Base-by-base conservation (phyloP, 371 early-diverging fungal genomes). In the Lichtheimia corymbifera region DNA sequence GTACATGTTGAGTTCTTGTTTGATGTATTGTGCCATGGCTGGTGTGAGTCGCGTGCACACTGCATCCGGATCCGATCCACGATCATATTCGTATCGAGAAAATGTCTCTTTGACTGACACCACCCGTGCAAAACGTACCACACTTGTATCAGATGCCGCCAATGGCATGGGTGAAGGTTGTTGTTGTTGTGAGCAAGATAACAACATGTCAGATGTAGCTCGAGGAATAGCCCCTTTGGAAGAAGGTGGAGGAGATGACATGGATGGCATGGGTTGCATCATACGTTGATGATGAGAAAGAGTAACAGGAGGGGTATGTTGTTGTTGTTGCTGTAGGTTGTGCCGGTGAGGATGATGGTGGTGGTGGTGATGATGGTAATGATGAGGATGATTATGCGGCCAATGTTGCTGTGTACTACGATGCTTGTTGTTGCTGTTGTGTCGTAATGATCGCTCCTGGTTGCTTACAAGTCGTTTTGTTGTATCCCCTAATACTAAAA, bases 1-100 rank as follows among this genome's bases (percentile, higher is more conserved):
- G 75, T 80, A 91, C 40, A 80, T 65, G 64, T 91, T 91, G 58
- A 91, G 66, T 67, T 91, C 91, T 54, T 82, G 68, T 58, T 90
- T 90, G 68, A 91, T 91, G 53, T 73, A 72, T 53, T 80, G 76
- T 11, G 89, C 89, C 49, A 85, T 71, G 4, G 70, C 67, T 0
- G 88, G 67, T 2, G 88, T 88, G 9, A 91, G 64, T 27, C 79
- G 72, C n/a, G 70, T 71, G 42, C 84, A 84, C 2, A 78, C 77
- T 22, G 83, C 75, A 24, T 83, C 68, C 3, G 83, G 75, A 65
- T 87, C 84, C 15, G 88, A 86, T 14, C 77, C 72, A 9, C 91
- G 83, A 58, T 91, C 91, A 59, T 91, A 91, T 40, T 88, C 84
- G 7, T 74, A 77, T 15, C 83, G 74, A 17, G 88, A 80, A 68